phyloP scores from a whole-genome alignment of 306 rosid genomes.

The Cucumis melo region DNA sequence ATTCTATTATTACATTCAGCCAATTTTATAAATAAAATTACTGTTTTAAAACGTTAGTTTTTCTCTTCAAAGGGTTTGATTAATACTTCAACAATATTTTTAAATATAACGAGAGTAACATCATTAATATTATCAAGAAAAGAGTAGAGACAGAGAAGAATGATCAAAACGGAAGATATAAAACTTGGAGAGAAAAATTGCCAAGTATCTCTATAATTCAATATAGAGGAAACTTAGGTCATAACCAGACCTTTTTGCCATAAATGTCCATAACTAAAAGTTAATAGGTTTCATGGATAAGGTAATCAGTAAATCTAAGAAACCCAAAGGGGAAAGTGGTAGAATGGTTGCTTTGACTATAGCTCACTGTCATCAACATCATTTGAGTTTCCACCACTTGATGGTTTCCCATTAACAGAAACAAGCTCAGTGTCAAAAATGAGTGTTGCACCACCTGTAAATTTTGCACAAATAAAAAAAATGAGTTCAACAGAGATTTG shows the following conservation, averaged over 20 bases:
- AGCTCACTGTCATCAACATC: not conserved
- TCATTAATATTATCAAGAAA: not conserved
- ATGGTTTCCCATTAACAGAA: conserved; percentile 50
- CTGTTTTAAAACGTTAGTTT: no score
- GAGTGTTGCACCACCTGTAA: conserved; percentile 86
- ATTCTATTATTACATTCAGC: no score
- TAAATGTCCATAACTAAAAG: not conserved
- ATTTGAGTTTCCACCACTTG: conserved; percentile 15
- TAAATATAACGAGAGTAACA: no score
- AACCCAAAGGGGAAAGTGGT: not conserved
- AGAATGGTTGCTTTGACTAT: not conserved
- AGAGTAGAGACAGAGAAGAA: not conserved
- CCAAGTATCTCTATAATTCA: not conserved
- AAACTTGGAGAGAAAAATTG: not conserved
- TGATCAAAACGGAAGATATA: not conserved
- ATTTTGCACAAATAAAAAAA: not conserved
- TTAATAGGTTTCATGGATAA: not conserved
- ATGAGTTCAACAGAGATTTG: no score
- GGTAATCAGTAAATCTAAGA: not conserved
- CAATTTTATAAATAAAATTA: no score
- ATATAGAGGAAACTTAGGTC: not conserved
- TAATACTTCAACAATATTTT: not conserved
- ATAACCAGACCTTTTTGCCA: not conserved
- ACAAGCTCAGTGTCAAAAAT: conserved; percentile 92
- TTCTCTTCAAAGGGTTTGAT: no score